Evolutionary conservation across 2,329 filamentous ascomycete species (phyloP).

Genomic region (Fusarium brachygibbosum): DNA sequence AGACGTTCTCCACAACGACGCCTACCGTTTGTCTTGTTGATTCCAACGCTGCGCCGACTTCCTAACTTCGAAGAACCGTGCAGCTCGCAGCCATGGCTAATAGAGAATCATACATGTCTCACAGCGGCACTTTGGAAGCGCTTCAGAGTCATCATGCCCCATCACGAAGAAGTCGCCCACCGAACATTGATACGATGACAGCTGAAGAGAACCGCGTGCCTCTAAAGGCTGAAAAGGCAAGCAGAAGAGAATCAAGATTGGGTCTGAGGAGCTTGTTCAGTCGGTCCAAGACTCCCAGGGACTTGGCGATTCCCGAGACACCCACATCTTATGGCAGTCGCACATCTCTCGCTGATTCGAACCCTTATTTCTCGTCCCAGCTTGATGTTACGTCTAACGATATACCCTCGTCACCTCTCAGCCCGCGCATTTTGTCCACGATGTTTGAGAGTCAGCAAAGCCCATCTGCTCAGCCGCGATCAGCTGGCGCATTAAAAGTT

Average conservation of each 20-base stretch:
- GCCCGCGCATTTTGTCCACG: slow-evolving; percentile 44
- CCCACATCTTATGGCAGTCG: slow-evolving; percentile 58
- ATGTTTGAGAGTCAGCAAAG: slow-evolving; percentile 44
- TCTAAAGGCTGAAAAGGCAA: slow-evolving; percentile 59
- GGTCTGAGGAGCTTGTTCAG: slow-evolving; percentile 66
- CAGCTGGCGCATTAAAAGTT: slow-evolving; percentile 25
- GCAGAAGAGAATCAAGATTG: slow-evolving; percentile 65
- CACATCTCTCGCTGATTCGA: slow-evolving; percentile 62
- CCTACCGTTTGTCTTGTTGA: slow-evolving; percentile 23
- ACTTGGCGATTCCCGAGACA: slow-evolving; percentile 50
- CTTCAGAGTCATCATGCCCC: slow-evolving; percentile 44
- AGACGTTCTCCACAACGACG: slow-evolving; percentile 28
- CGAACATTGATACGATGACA: slow-evolving; percentile 45
- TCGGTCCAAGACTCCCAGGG: slow-evolving; percentile 58
- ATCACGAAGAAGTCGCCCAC: slow-evolving; percentile 45
- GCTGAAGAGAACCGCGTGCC: slow-evolving; percentile 56
- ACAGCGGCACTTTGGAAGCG: slow-evolving; percentile 43
- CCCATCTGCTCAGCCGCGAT: slow-evolving; percentile 23
- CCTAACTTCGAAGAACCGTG: not conserved
- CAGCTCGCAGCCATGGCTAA: slow-evolving; percentile 35
- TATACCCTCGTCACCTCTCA: slow-evolving; percentile 47
- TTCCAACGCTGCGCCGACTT: slow-evolving; percentile 15
- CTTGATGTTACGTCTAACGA: slow-evolving; percentile 56
- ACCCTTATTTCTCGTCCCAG: slow-evolving; percentile 59
- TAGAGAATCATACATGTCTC: slow-evolving; percentile 48